Percentiles rank a stretch among this genome's conserved stretches.
phyloP scores from a whole-genome alignment of 345 rosid species.

The Schrenkiella parvula region DNA sequence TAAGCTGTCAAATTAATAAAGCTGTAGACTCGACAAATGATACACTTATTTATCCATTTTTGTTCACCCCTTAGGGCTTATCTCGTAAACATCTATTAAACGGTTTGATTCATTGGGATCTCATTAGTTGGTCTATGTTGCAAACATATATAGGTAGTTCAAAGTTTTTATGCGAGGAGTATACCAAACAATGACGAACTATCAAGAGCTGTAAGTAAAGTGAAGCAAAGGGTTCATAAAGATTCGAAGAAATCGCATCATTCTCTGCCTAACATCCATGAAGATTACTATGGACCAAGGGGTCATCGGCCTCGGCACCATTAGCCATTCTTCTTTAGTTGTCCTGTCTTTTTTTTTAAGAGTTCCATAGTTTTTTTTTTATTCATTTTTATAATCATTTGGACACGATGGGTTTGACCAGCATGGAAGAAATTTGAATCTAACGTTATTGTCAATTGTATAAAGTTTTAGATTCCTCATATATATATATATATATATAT shows the following conservation, averaged over 20 bases:
- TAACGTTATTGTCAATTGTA: no score
- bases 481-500: no score
- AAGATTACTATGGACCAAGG: constrained; percentile 64
- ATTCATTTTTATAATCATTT: neutral
- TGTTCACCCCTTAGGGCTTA: neutral
- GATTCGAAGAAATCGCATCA: constrained; percentile 25
- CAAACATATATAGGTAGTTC: neutral
- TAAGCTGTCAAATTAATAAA: neutral
- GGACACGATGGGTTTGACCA: neutral
- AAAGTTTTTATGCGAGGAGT: neutral
- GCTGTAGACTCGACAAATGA: neutral
- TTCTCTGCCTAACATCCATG: constrained; percentile 49
- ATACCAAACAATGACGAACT: neutral
- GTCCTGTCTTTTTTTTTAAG: neutral
- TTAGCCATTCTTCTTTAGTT: constrained; percentile 9
- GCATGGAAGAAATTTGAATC: neutral
- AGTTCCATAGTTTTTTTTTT: neutral
- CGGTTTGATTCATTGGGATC: neutral
- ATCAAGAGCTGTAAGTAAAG: neutral
- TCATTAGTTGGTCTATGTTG: neutral
- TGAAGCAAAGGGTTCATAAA: constrained; percentile 27
- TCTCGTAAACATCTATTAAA: neutral
- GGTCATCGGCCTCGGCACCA: constrained; percentile 53
- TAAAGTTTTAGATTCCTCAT: no score
- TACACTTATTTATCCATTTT: neutral